phyloP scores from a whole-genome alignment of 192 early-diverging fungal species.

The Thoreauomyces humboldtii region DNA sequence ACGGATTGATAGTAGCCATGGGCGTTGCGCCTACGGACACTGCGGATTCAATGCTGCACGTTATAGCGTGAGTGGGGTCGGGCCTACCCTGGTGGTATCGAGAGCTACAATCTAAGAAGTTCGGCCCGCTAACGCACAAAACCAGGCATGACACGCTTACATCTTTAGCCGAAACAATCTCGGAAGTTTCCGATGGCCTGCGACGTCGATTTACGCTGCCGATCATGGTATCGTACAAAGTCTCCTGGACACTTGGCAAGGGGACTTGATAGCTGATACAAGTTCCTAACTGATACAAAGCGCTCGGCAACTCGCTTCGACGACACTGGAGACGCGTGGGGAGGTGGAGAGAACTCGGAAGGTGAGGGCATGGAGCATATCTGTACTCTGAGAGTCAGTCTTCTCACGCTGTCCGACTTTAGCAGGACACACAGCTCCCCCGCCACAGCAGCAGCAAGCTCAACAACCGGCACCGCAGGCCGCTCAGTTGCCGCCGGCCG shows the following conservation, averaged over 20 bases:
- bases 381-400: too few relatives aligned
- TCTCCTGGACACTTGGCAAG: too few relatives aligned
- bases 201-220: constrained; percentile 1
- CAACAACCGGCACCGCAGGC: background rate
- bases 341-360: background rate
- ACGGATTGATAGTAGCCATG: constrained; percentile 13
- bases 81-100: too few relatives aligned
- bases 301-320: constrained; percentile 10
- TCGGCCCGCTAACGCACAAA: too few relatives aligned
- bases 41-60: constrained; percentile 2
- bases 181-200: constrained; percentile 27
- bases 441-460: constrained; percentile 1
- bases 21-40: background rate
- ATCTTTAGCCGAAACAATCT: constrained; percentile 24
- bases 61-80: constrained; percentile 27
- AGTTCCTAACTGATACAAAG: too few relatives aligned
- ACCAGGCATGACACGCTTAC: background rate
- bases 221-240: background rate
- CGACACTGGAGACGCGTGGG: background rate
- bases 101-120: too few relatives aligned
- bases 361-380: background rate
- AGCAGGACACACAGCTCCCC: background rate
- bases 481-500: background rate
- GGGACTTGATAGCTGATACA: background rate
- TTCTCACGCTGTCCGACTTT: background rate